Conservation (phyloP, 805 yeast genomes). For the Schwanniomyces vanrijiae region DNA sequence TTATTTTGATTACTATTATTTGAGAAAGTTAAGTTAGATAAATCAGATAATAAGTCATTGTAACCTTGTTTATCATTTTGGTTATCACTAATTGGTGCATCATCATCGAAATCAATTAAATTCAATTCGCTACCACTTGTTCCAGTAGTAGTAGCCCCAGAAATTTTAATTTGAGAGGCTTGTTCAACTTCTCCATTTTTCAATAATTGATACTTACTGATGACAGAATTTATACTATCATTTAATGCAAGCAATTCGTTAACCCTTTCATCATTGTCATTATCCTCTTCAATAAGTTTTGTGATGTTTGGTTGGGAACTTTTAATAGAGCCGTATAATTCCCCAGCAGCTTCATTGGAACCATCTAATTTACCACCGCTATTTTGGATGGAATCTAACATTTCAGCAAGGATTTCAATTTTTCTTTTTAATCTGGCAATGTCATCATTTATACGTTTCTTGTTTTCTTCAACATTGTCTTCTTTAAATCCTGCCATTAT, state of each 20-base stretch:
- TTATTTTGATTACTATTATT: conserved; percentile 31
- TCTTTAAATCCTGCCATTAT: conserved; percentile 97
- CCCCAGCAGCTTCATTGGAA: conserved; percentile 72
- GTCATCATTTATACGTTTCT: conserved; percentile 79
- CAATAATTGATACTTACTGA: conserved; percentile 65
- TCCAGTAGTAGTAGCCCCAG: conserved; percentile 22
- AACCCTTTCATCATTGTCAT: conserved; percentile 64
- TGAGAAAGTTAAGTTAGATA: conserved; percentile 61
- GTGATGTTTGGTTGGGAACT: conserved; percentile 85
- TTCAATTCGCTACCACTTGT: conserved; percentile 29
- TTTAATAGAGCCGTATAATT: conserved; percentile 75
- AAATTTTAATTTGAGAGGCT: conserved; percentile 48
- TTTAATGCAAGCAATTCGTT: conserved; percentile 65
- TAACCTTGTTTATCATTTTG: conserved; percentile 42
- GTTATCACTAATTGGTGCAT: conserved; percentile 32
- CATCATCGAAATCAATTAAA: conserved; percentile 45
- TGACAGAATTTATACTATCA: conserved; percentile 69
- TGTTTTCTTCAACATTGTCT: conserved; percentile 71
- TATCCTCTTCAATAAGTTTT: conserved; percentile 80
- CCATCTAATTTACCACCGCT: conserved; percentile 41
- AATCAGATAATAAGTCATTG: conserved; percentile 72
- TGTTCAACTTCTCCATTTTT: conserved; percentile 60
- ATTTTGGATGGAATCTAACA: conserved; percentile 58
- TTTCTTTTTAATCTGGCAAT: conserved; percentile 81
- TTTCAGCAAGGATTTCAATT: conserved; percentile 82